Evolutionary conservation across 345 rosid genomes (phyloP).

Genomic region (Citrus cavaleriei): DNA sequence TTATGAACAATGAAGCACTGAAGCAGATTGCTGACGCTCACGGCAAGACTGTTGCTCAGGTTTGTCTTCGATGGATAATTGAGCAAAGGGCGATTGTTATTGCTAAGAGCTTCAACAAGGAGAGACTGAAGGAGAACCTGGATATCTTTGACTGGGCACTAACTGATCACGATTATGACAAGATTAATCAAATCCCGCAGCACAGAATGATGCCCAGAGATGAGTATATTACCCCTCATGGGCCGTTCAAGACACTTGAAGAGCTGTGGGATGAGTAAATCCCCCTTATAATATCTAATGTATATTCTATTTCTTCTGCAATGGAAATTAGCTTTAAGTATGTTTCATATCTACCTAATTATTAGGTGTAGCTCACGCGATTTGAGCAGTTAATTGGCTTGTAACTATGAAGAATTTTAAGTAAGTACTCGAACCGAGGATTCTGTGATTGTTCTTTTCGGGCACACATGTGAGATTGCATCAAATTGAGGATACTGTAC

Average conservation of each 20-base stretch:
- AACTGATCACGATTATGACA: neutral
- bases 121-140: constrained; percentile 16
- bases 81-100: constrained; percentile 14
- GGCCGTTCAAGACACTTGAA: constrained; percentile 14
- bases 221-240: neutral
- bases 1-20: neutral
- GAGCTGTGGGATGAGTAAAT: constrained; percentile 21
- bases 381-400: too few relatives aligned
- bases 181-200: constrained; percentile 11
- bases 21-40: neutral
- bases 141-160: constrained; percentile 16
- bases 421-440: too few relatives aligned
- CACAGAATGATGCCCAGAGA: neutral
- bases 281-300: neutral
- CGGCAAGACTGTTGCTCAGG: neutral
- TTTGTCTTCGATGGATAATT: constrained; percentile 14
- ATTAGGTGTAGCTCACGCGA: too few relatives aligned
- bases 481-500: too few relatives aligned
- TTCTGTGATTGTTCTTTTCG: too few relatives aligned
- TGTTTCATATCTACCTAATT: too few relatives aligned
- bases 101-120: constrained; percentile 12
- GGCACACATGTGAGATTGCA: too few relatives aligned
- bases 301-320: too few relatives aligned
- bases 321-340: too few relatives aligned
- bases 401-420: too few relatives aligned